Percentiles rank a stretch among this genome's conserved stretches.
These are phyloP conservation scores for Neurospora tetrasperma DNA, from an alignment of 495 filamentous ascomycete genomes.

Conservation along the genomic window DNA sequence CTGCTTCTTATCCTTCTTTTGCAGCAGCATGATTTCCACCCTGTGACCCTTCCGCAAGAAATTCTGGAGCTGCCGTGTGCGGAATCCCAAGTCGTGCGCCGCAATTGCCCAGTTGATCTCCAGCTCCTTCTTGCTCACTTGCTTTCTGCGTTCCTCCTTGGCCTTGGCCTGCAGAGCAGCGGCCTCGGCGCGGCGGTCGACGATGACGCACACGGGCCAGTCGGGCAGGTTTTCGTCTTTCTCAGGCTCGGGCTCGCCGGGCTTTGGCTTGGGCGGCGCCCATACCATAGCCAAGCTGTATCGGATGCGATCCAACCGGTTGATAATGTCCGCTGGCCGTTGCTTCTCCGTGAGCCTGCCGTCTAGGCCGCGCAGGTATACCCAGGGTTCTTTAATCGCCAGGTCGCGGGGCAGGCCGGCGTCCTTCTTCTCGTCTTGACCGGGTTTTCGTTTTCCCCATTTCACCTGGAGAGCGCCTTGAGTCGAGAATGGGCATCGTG, in stretches of 20 bases:
- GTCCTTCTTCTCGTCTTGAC: not conserved
- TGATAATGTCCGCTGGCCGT: constrained; percentile 34
- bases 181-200: constrained; percentile 30
- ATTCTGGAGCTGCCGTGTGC: constrained; percentile 44
- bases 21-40: constrained; percentile 52
- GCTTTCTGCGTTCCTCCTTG: constrained; percentile 17
- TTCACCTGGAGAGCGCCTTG: not conserved
- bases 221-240: not conserved
- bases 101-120: constrained; percentile 83
- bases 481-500: not conserved
- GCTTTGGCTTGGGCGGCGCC: constrained; percentile 10
- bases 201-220: constrained; percentile 56
- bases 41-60: constrained; percentile 55
- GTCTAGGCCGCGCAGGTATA: constrained; percentile 42
- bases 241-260: not conserved
- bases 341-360: constrained; percentile 38
- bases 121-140: constrained; percentile 48
- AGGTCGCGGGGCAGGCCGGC: not conserved
- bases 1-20: constrained; percentile 21
- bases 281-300: constrained; percentile 52
- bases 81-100: constrained; percentile 52
- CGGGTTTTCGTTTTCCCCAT: not conserved
- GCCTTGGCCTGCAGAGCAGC: constrained; percentile 15
- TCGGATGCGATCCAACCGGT: constrained; percentile 34
- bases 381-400: not conserved